Percentiles rank a stretch among this genome's conserved stretches.
Evolutionary conservation across 805 yeast species (phyloP).

Genomic region (Pichia manshurica): DNA sequence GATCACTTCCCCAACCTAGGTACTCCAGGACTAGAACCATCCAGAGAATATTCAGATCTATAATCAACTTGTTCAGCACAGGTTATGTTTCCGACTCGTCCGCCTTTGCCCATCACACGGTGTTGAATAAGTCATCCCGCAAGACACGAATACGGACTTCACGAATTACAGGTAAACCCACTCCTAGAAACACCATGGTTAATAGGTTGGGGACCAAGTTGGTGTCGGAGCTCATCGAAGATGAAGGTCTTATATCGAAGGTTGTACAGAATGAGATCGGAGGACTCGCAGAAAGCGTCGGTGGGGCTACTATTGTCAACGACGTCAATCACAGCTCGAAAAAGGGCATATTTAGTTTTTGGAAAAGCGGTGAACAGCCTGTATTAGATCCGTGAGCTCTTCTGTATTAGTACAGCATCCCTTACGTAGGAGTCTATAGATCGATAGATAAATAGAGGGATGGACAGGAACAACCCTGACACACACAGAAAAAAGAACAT

Average conservation of each 20-base stretch:
- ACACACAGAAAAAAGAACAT: no score
- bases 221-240: constrained; percentile 22
- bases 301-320: constrained; percentile 5
- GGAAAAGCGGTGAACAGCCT: constrained; percentile 12
- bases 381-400: not conserved
- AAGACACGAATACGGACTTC: constrained; percentile 29
- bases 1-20: constrained; percentile 34
- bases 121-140: constrained; percentile 19
- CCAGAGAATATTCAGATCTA: constrained; percentile 29
- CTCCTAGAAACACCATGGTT: constrained; percentile 24
- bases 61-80: constrained; percentile 28
- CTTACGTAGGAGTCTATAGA: no score
- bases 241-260: constrained; percentile 13
- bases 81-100: constrained; percentile 32
- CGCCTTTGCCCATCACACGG: constrained; percentile 23
- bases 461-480: no score
- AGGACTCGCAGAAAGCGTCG: not conserved
- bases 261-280: constrained; percentile 13
- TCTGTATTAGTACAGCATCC: no score
- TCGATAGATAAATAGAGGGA: no score
- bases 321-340: constrained; percentile 3
- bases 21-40: constrained; percentile 30
- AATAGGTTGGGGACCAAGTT: constrained; percentile 20
- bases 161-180: constrained; percentile 27
- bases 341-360: not conserved